A percentile compares a stretch with the other conserved stretches of the same genome.
These are phyloP conservation scores for Eucalyptus erythrocorys DNA, from an alignment of 345 rosid genomes.

Conservation along the genomic window DNA sequence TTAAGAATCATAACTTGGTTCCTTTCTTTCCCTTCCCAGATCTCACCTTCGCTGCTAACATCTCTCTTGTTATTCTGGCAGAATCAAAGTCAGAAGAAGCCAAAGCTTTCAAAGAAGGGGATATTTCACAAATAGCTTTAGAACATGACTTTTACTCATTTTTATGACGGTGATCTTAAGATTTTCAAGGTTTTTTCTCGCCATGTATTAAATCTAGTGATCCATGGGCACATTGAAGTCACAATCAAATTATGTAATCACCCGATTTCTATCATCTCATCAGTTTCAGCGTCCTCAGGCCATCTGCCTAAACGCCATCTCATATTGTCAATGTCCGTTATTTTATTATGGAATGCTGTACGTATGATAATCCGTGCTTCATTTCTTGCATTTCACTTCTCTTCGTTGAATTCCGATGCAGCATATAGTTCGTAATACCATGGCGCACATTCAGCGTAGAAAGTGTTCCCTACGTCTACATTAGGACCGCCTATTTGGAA, in stretches of 20 bases:
- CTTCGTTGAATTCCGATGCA: neutral
- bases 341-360: neutral
- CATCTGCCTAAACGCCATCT: neutral
- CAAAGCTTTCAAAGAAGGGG: conserved; percentile 59
- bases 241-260: neutral
- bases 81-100: conserved; percentile 64
- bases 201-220: neutral
- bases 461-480: neutral
- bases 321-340: neutral
- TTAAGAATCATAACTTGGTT: neutral
- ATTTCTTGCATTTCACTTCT: neutral
- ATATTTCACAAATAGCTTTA: conserved; percentile 55
- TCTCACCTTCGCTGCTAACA: neutral
- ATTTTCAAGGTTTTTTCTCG: neutral
- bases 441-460: neutral
- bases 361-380: neutral
- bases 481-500: neutral
- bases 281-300: neutral
- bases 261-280: neutral
- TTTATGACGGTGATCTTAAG: neutral
- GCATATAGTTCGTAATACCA: neutral
- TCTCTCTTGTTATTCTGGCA: conserved; percentile 2
- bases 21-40: neutral
- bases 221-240: neutral
- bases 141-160: neutral